Evolutionary conservation across 139 green algal species (phyloP).

Genomic region (Chlorella ohadii): DNA sequence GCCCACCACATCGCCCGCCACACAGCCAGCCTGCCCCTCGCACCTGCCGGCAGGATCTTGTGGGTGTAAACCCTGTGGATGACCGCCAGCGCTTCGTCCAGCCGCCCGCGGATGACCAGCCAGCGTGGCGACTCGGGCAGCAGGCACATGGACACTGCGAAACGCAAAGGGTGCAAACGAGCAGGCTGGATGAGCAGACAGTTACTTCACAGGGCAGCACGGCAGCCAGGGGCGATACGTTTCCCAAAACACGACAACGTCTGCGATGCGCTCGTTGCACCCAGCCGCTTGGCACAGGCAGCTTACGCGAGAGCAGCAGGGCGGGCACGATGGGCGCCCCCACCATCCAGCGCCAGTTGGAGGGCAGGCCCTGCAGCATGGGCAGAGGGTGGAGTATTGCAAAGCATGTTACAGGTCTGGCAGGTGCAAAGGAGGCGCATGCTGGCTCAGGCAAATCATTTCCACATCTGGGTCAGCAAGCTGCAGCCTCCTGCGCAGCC

Average conservation of each 20-base stretch:
- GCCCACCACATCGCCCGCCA: neutral
- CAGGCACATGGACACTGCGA: conserved; percentile 60
- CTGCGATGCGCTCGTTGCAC: no score
- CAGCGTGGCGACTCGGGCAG: conserved; percentile 86
- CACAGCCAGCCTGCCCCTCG: neutral
- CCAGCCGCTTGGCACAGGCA: no score
- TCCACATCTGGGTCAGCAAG: no score
- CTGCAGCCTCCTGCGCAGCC: no score
- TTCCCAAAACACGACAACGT: neutral
- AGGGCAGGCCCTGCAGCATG: conserved; percentile 10
- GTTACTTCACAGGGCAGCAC: no score
- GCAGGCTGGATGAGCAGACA: no score
- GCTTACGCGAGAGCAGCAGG: conserved; percentile 40
- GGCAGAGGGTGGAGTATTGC: no score
- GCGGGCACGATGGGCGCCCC: conserved; percentile 65
- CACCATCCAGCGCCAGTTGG: conserved; percentile 79
- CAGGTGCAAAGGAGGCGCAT: no score
- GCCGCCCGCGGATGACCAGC: conserved; percentile 72
- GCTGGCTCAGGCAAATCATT: no score
- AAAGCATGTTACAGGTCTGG: no score
- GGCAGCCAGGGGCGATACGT: no score
- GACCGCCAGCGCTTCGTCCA: conserved; percentile 77
- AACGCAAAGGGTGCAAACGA: neutral
- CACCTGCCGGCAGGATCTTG: conserved; percentile 41
- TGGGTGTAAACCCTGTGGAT: conserved; percentile 64